A percentile compares a stretch with the other conserved stretches of the same genome.
phyloP scores from a whole-genome alignment of 768 basidiomycete species.

The Tylopilus sp. region DNA sequence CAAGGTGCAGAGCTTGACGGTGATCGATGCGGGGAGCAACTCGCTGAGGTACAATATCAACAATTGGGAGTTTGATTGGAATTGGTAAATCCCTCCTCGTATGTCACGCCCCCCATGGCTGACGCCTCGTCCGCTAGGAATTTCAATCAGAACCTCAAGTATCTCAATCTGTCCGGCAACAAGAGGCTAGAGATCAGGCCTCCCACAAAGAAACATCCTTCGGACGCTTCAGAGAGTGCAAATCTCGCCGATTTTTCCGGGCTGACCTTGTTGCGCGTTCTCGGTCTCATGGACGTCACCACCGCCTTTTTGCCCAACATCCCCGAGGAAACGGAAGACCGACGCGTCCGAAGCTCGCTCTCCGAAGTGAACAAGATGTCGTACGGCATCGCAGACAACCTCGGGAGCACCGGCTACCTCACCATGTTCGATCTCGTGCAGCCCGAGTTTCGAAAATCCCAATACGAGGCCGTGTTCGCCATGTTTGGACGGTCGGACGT shows the following conservation, averaged over 20 bases:
- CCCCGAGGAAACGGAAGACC: slow-evolving; percentile 81
- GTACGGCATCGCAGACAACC: slow-evolving; percentile 93
- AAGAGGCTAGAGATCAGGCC: slow-evolving; percentile 94
- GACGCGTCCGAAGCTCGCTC: slow-evolving; percentile 87
- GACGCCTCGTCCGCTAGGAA: slow-evolving; percentile 57
- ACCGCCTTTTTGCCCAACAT: slow-evolving; percentile 61
- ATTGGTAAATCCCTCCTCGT: slow-evolving; percentile 60
- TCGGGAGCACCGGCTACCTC: slow-evolving; percentile 75
- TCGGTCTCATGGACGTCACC: slow-evolving; percentile 97
- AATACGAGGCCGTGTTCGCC: slow-evolving; percentile 87
- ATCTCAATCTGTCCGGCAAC: slow-evolving; percentile 97
- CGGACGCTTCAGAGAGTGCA: slow-evolving; percentile 18
- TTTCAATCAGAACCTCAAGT: slow-evolving; percentile 88
- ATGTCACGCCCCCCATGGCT: too few species aligned
- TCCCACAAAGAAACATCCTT: slow-evolving; percentile 28
- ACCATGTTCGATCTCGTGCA: slow-evolving; percentile 93
- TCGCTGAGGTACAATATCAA: slow-evolving; percentile 94
- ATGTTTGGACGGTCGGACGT: slow-evolving; percentile 85
- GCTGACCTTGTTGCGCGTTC: slow-evolving; percentile 79
- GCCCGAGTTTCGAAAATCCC: slow-evolving; percentile 71
- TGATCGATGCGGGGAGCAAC: slow-evolving; percentile 93
- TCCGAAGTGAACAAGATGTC: slow-evolving; percentile 89
- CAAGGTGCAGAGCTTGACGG: slow-evolving; percentile 71
- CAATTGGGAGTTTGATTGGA: slow-evolving; percentile 99
- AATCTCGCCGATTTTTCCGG: slow-evolving; percentile 79